Evolutionary conservation across 805 yeast species (phyloP).

Genomic region (Yarrowia porcina): DNA sequence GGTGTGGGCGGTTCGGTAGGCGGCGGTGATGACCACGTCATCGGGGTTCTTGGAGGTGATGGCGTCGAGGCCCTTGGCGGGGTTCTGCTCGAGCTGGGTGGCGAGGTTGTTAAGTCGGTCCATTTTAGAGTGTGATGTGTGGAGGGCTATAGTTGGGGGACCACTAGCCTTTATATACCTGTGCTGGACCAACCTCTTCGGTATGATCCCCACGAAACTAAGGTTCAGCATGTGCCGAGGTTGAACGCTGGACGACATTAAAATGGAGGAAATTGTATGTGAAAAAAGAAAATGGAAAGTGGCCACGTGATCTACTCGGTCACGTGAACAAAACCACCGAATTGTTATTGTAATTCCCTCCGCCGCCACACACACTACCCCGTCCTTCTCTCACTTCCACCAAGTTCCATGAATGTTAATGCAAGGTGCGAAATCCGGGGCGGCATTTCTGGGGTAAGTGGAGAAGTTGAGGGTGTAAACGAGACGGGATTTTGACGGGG

Average conservation of each 20-base stretch:
- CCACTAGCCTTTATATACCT: neutral
- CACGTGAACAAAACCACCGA: no score
- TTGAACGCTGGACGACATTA: no score
- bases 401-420: slow-evolving; percentile 10
- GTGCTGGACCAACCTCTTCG: neutral
- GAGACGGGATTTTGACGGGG: neutral
- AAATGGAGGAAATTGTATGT: no score
- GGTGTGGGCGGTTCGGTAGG: slow-evolving; percentile 86
- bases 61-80: slow-evolving; percentile 37
- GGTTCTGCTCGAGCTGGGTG: slow-evolving; percentile 36
- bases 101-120: slow-evolving; percentile 38
- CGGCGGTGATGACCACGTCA: slow-evolving; percentile 87
- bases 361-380: neutral
- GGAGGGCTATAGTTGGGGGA: neutral
- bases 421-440: slow-evolving; percentile 24
- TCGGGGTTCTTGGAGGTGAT: slow-evolving; percentile 62
- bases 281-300: no score
- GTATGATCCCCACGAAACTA: slow-evolving; percentile 11
- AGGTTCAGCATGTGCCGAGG: slow-evolving; percentile 24
- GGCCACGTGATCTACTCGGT: no score
- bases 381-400: neutral
- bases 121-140: slow-evolving; percentile 30
- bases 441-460: slow-evolving; percentile 24
- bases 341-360: no score
- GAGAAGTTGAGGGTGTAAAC: neutral